A percentile compares a stretch with the other conserved stretches of the same genome.
Conservation (phyloP, 345 rosid genomes). For the Erodium maritimum region DNA sequence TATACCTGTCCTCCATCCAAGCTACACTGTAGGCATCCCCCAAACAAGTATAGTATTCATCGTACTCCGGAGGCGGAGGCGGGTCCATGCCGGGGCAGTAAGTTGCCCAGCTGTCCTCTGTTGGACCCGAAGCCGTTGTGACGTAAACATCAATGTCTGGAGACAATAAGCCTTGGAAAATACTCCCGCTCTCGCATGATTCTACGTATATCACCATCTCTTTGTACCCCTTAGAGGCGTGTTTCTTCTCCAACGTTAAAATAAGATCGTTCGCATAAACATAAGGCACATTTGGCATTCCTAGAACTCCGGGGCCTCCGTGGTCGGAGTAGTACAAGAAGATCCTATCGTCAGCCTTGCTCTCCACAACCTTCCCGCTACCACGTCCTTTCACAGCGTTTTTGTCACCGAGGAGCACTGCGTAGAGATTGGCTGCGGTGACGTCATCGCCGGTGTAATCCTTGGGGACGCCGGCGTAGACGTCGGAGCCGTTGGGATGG, state of each 20-base stretch:
- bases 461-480: slow-evolving; percentile 84
- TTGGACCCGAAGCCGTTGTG: slow-evolving; percentile 82
- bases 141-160: slow-evolving; percentile 60
- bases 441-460: slow-evolving; percentile 70
- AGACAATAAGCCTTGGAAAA: slow-evolving; percentile 86
- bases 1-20: slow-evolving; percentile 95
- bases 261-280: slow-evolving; percentile 75
- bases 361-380: slow-evolving; percentile 69
- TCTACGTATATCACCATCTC: slow-evolving; percentile 90
- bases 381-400: slow-evolving; percentile 74
- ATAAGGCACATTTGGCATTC: slow-evolving; percentile 79
- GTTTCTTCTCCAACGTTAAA: slow-evolving; percentile 77
- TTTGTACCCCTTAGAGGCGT: slow-evolving; percentile 50
- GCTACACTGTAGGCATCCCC: slow-evolving; percentile 86
- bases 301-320: slow-evolving; percentile 93
- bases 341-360: slow-evolving; percentile 68
- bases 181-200: slow-evolving; percentile 94
- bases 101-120: slow-evolving; percentile 82
- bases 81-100: slow-evolving; percentile 90
- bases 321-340: slow-evolving; percentile 81
- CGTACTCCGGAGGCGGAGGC: slow-evolving; percentile 67
- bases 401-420: slow-evolving; percentile 78
- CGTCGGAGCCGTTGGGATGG: slow-evolving; percentile 71
- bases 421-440: slow-evolving; percentile 64
- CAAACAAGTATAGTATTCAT: slow-evolving; percentile 79